Conservation (phyloP, 192 early-diverging fungal species). For the Coemansia sp. region DNA sequence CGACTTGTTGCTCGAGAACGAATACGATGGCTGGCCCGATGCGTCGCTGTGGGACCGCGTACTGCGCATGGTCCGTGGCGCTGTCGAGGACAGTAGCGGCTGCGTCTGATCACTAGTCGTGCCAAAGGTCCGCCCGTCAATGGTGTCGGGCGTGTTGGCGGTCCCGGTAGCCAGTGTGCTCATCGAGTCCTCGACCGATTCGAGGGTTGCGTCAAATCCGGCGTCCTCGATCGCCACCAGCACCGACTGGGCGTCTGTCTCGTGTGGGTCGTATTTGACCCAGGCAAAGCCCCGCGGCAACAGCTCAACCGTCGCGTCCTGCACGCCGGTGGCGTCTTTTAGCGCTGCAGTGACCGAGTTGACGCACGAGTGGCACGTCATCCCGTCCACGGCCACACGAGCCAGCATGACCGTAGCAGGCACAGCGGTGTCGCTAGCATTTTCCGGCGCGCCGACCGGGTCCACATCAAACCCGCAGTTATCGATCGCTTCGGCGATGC, state of each 20-base stretch:
- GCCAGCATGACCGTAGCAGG: conserved; percentile 4
- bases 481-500: conserved; percentile 54
- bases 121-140: neutral
- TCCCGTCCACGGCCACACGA: conserved; percentile 49
- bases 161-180: neutral
- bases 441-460: conserved; percentile 47
- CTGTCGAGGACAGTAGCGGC: conserved; percentile 5
- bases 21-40: conserved; percentile 1
- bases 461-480: conserved; percentile 60
- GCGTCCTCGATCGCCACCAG: conserved; percentile 59
- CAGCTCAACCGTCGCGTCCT: conserved; percentile 56
- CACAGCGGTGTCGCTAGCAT: neutral
- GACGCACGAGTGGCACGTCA: conserved; percentile 84
- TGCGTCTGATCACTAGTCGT: neutral
- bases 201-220: conserved; percentile 56
- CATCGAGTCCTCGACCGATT: neutral
- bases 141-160: neutral
- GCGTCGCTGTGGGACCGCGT: too few species aligned
- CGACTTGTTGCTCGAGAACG: conserved; percentile 34
- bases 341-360: conserved; percentile 62
- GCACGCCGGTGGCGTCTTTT: conserved; percentile 50
- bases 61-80: neutral
- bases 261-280: conserved; percentile 54
- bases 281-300: conserved; percentile 48
- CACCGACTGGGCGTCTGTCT: conserved; percentile 33